phyloP scores from a whole-genome alignment of 2,329 filamentous ascomycete genomes.

The Aureobasidium sp. region DNA sequence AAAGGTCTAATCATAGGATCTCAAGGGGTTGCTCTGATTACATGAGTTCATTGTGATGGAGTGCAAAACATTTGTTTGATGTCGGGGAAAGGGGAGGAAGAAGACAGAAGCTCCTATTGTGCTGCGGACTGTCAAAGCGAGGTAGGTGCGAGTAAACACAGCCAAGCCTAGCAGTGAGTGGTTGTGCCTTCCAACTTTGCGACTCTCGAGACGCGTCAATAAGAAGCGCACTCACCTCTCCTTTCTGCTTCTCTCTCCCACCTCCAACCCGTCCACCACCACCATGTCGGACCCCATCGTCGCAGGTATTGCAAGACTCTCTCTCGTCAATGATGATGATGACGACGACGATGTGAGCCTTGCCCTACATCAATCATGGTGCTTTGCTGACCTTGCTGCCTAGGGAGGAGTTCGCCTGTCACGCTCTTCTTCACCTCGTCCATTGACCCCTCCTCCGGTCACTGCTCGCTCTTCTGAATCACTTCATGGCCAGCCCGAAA shows the following conservation, averaged over 20 bases:
- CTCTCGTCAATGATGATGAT: neutral
- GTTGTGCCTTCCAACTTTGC: neutral
- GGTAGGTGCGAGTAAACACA: neutral
- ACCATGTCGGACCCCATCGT: neutral
- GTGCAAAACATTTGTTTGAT: neutral
- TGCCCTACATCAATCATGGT: neutral
- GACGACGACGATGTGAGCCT: neutral
- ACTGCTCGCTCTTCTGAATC: neutral
- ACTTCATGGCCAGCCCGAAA: neutral
- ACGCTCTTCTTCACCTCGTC: neutral
- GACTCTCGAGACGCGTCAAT: neutral
- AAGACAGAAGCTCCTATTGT: neutral
- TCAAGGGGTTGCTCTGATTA: too few species aligned
- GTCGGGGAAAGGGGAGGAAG: neutral
- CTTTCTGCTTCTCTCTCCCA: neutral
- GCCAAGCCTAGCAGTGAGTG: neutral
- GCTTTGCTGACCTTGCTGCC: neutral
- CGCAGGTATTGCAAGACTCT: neutral
- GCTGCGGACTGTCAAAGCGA: neutral
- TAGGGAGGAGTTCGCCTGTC: neutral
- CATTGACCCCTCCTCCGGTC: neutral
- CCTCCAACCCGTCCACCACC: neutral
- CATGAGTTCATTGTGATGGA: too few species aligned
- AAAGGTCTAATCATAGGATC: too few species aligned
- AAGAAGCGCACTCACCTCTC: neutral